A percentile compares a stretch with the other conserved stretches of the same genome.
phyloP scores from a whole-genome alignment of 1,284 basidiomycete species.

The Ganoderma sinense region DNA sequence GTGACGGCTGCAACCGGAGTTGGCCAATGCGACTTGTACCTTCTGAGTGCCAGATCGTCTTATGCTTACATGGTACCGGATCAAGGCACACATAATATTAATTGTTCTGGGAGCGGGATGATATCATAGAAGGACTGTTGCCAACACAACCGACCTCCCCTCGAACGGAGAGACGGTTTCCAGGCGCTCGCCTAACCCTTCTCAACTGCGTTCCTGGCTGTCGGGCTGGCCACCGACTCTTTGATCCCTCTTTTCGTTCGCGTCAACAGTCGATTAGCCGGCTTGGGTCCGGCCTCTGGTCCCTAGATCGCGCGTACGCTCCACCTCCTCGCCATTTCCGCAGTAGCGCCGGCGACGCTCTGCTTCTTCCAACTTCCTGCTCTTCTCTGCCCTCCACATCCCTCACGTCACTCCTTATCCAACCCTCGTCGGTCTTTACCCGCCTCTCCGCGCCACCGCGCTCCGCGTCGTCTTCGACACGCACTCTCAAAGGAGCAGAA shows the following conservation, averaged over 20 bases:
- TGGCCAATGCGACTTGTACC: background rate
- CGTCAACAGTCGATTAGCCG: slow-evolving; percentile 13
- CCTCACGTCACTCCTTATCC: slow-evolving; percentile 22
- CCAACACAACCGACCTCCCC: slow-evolving; percentile 5
- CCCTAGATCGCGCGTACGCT: background rate
- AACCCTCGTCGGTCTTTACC: slow-evolving; percentile 29
- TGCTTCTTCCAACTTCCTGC: background rate
- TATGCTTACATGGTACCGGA: background rate
- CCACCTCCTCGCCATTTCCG: slow-evolving; percentile 5
- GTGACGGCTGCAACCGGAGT: background rate
- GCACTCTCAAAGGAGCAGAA: slow-evolving; percentile 13
- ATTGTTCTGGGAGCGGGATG: background rate
- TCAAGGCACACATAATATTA: slow-evolving; percentile 1
- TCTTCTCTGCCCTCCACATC: slow-evolving; percentile 5
- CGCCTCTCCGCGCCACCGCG: background rate
- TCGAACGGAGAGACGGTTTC: background rate
- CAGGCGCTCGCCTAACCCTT: background rate
- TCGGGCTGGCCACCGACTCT: slow-evolving; percentile 9
- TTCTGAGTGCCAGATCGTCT: background rate
- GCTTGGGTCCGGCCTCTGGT: slow-evolving; percentile 17
- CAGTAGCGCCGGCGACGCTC: slow-evolving; percentile 1
- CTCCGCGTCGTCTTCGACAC: slow-evolving; percentile 3
- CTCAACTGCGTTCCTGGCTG: slow-evolving; percentile 2
- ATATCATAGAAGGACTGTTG: background rate
- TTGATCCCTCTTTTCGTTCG: background rate